Evolutionary conservation across 371 early-diverging fungal species (phyloP), one percentile per base, ranked within the genome.

Genomic region (Mucor lusitanicus): DNA sequence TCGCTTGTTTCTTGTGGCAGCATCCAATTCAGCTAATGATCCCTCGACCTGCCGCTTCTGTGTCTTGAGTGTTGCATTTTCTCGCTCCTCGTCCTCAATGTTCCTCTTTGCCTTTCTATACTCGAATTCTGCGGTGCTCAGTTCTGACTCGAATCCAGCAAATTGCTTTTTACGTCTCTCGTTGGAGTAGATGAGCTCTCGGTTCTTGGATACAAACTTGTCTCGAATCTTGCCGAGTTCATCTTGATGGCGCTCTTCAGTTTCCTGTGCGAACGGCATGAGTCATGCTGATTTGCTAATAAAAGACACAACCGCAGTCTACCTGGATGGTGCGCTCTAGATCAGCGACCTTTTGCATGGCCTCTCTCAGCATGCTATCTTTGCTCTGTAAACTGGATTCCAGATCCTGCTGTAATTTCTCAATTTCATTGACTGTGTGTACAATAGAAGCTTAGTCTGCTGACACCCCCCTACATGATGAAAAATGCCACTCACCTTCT

Each of bases 351-450:
- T 87, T 74, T 53, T 78, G 74, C 17, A 75, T 44, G 5, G 85
- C 82, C 35, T 84, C 77, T 35, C 73, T 59, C 55, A 89, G 84
- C 62, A 91, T 86, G 13, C 76, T 71, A 64, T 90, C 89, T 61
- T 90, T 90, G 32, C 67, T 72, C 3, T 77, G 76, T 8, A 91
- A 83, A 15, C 80, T 80, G 30, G 70, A 74, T 69, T 90, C 82
- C n/a, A 90, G 72, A 23, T 72, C 80, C 25, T 72, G 44, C 19
- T 86, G 78, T 48, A 85, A 77, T 6, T 78, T 50, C 33, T 85
- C 77, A 8, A 91, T 61, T 60, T 90, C 85, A n/a, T 67, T 58
- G 48, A 88, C 88, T 89, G 37, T 60, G 44, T 42, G 28, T 50
- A n/a, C 30, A 30, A 30, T 30, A 30, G 30, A 30, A 30, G n/a